Evolutionary conservation across 257 asterid genomes (phyloP).

Genomic region (Capsicum pubescens): DNA sequence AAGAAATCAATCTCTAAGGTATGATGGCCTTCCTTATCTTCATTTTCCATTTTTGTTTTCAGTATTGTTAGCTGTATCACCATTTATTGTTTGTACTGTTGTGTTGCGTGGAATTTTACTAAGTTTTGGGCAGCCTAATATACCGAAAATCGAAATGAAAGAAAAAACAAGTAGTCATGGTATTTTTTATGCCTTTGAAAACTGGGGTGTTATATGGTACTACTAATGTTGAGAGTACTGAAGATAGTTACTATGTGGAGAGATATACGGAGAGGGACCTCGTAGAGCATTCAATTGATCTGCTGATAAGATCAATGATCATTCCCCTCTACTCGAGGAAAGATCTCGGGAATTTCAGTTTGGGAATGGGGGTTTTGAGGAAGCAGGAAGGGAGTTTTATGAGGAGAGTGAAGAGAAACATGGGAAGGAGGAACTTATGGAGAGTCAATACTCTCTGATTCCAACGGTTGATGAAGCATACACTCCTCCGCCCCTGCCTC

Average conservation of each 20-base stretch:
- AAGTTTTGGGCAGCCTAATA: conserved; percentile 78
- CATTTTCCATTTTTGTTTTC: conserved; percentile 73
- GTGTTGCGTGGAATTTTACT: conserved; percentile 82
- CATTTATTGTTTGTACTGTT: conserved; percentile 87
- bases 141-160: conserved; percentile 77
- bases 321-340: conserved; percentile 47
- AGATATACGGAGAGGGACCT: conserved; percentile 46
- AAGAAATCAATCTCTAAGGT: no score
- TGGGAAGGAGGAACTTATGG: conserved; percentile 29
- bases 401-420: conserved; percentile 43
- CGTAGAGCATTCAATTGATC: conserved; percentile 31
- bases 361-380: conserved; percentile 38
- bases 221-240: conserved; percentile 45
- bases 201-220: conserved; percentile 47
- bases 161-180: conserved; percentile 48
- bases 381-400: no score
- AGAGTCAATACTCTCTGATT: conserved; percentile 42
- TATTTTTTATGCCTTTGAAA: conserved; percentile 40
- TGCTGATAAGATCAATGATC: conserved; percentile 35
- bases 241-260: conserved; percentile 55
- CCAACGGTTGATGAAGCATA: conserved; percentile 31
- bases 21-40: no score
- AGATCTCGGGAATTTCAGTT: conserved; percentile 45
- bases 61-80: conserved; percentile 73
- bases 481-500: background rate